phyloP scores from a whole-genome alignment of 2,329 filamentous ascomycete species.

The Pseudogymnoascus sp. region DNA sequence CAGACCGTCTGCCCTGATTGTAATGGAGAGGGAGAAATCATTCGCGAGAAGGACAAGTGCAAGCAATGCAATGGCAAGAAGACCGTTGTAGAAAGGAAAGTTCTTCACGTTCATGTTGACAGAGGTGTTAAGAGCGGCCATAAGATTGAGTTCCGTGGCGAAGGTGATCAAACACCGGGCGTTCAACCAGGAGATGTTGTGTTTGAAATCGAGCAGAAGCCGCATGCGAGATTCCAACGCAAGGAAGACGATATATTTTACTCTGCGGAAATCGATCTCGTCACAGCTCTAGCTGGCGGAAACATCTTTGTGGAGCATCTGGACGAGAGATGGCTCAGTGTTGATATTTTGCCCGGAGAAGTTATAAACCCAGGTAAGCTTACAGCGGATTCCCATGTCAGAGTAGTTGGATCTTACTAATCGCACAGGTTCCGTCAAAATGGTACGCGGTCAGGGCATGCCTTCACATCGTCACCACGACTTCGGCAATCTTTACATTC shows the following conservation, averaged over 20 bases:
- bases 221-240: conserved; percentile 88
- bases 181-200: conserved; percentile 92
- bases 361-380: conserved; percentile 82
- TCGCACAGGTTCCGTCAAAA: conserved; percentile 71
- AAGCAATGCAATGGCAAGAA: conserved; percentile 97
- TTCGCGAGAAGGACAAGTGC: conserved; percentile 96
- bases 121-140: conserved; percentile 87
- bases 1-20: conserved; percentile 98
- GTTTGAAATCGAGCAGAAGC: conserved; percentile 99
- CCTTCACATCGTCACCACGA: conserved; percentile 93
- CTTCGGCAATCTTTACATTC: conserved; percentile 90
- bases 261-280: conserved; percentile 88
- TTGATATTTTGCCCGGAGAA: conserved; percentile 89
- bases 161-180: conserved; percentile 92
- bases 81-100: conserved; percentile 94
- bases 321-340: conserved; percentile 91
- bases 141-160: conserved; percentile 94
- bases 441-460: conserved; percentile 96
- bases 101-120: conserved; percentile 96
- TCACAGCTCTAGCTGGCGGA: conserved; percentile 89
- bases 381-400: not conserved
- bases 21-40: conserved; percentile 92
- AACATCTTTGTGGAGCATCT: conserved; percentile 91
- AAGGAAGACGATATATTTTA: conserved; percentile 96
- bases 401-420: conserved; percentile 18